Evolutionary conservation across 306 rosid species (phyloP), one percentile per base, ranked within the genome.

Genomic region (Fragaria nilgerrensis): DNA sequence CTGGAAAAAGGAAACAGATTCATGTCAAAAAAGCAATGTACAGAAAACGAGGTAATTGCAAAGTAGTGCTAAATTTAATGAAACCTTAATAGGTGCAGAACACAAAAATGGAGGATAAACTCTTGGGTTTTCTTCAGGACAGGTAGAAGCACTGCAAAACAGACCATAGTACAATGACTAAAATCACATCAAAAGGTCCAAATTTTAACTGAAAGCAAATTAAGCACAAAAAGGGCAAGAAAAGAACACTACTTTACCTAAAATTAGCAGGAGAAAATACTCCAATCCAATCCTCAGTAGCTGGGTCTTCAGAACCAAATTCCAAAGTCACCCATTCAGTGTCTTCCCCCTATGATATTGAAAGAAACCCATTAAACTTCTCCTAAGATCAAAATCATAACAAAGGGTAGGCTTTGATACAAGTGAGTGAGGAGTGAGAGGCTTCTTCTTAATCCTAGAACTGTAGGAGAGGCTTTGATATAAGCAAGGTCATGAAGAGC

Each of bases 181-280:
- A 20, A 56, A 69, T 43, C 55, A 20, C 66, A 47, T 15, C 23
- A 23, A 13, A 25, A 59, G 55, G 39, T 39, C 56, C 36, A 74
- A 59, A 74, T 59, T 5, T 74, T 5, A 74, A 9, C 53, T 5
- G 23, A 52, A 2, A 19, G 12, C 70, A 74, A 74, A 74, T 59
- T 16, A 41, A 27, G 23, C 63, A 43, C 63, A 23, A 0, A 56
- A 15, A 19, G 45, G 25, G 17, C 23, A 55, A 72, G 15, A 27
- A 10, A 78, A 69, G 47, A 45, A 36, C 72, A 75, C 7, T 4
- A 17, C 13, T 53, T 7, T 78, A 89, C 96, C 87, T 92, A 87
- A 90, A 90, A 76, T 89, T 89, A 83, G 89, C 89, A 68, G 97
- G 96, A 72, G 96, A 92, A 87, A 90, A 92, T 58, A 90, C 96